A percentile compares a stretch with the other conserved stretches of the same genome.
These are phyloP conservation scores for Paraphoma chrysanthemicola DNA, from an alignment of 2,329 filamentous ascomycete genomes.

Conservation along the genomic window DNA sequence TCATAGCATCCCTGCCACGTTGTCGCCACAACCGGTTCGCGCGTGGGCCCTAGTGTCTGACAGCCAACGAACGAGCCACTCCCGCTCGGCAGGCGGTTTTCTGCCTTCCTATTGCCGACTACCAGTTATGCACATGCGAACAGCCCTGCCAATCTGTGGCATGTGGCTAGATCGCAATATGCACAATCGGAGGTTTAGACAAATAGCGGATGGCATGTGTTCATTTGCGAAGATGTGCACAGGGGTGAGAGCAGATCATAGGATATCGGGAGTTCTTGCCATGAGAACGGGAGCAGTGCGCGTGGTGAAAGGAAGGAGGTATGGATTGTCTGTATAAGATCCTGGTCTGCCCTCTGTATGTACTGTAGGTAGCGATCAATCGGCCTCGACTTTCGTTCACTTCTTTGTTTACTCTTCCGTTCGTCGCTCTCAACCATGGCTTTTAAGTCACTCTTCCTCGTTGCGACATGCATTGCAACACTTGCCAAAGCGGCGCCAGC, in stretches of 20 bases:
- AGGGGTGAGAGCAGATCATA: constrained; percentile 3
- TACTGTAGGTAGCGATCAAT: background rate
- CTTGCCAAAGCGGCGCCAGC: constrained; percentile 24
- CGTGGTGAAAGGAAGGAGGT: background rate
- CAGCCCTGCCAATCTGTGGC: constrained; percentile 2
- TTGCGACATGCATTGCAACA: constrained; percentile 15
- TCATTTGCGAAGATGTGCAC: background rate
- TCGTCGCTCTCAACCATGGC: constrained; percentile 15
- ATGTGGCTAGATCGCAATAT: constrained; percentile 8
- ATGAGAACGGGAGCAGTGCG: background rate
- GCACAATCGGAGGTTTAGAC: background rate
- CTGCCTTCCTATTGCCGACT: constrained; percentile 9
- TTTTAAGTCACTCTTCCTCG: constrained; percentile 13
- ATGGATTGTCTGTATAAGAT: constrained; percentile 7
- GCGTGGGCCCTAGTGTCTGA: constrained; percentile 8
- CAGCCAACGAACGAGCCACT: constrained; percentile 21
- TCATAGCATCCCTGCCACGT: constrained; percentile 8
- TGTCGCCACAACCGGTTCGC: constrained; percentile 14
- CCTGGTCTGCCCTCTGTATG: background rate
- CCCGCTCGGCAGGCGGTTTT: constrained; percentile 1
- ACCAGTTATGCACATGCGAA: constrained; percentile 9
- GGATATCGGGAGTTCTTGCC: background rate
- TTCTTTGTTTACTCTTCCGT: background rate
- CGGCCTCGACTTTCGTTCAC: background rate
- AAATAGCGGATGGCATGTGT: constrained; percentile 1